Conservation (phyloP, 2,329 filamentous ascomycete genomes). For the Metarhizium album region DNA sequence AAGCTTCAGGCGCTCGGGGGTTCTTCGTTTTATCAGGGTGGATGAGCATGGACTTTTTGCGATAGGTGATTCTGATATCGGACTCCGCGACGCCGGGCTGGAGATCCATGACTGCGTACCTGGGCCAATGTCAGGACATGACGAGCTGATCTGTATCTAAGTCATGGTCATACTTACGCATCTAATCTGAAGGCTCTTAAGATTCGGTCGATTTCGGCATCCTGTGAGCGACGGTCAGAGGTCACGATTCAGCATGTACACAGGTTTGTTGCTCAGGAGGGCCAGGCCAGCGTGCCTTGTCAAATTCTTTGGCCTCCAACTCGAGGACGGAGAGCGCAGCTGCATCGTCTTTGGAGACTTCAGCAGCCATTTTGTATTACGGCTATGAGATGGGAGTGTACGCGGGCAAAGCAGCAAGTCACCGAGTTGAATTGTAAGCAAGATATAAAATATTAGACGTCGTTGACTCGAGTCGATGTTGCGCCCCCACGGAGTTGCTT, state of each 20-base stretch:
- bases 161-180: constrained; percentile 27
- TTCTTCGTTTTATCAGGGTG: constrained; percentile 98
- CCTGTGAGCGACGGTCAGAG: constrained; percentile 37
- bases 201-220: constrained; percentile 92
- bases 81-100: constrained; percentile 91
- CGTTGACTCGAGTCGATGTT: background rate
- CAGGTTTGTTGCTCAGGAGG: no score
- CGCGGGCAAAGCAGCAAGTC: background rate
- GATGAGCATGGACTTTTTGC: constrained; percentile 96
- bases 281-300: constrained; percentile 58
- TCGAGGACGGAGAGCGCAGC: constrained; percentile 75
- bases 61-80: constrained; percentile 90
- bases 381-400: background rate
- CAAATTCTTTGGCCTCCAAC: constrained; percentile 78
- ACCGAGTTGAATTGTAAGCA: background rate
- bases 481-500: background rate
- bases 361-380: constrained; percentile 28
- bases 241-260: constrained; percentile 4
- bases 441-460: background rate
- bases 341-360: constrained; percentile 44
- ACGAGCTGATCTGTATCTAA: background rate
- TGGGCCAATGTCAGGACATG: constrained; percentile 21
- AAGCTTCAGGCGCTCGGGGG: constrained; percentile 81
- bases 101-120: constrained; percentile 89
- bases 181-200: constrained; percentile 74